Base-by-base conservation (phyloP, 1,284 basidiomycete genomes). In the Flammula alnicola region DNA sequence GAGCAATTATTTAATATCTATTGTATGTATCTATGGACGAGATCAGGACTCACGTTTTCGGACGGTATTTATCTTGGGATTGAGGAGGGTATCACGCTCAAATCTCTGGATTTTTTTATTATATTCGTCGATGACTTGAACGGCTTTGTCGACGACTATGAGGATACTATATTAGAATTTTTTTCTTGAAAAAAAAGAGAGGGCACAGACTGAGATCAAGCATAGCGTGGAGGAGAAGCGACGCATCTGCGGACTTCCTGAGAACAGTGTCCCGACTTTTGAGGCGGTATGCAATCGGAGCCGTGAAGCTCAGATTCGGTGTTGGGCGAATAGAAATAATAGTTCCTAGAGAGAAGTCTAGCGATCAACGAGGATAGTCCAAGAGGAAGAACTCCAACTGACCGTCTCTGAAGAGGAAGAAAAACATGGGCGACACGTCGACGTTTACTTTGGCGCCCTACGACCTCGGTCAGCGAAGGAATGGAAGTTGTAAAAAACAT, bases 371-470 rank as follows among this genome's bases (percentile, higher is more conserved):
- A 19, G 17, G 23, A 35, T 26, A 31, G 3, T 51, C 12, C 29
- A 49, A 39, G n/a, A 29, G 14, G 11, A 26, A 27, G 16, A 27
- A 54, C 66, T 44, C 58, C 5, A 75, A 81, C 64, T 78, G n/a
- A 79, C 83, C 84, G 58, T 87, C 81, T 48, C 82, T 71, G 58
- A 81, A 74, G 20, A 88, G 68, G 67, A 87, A 86, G 38, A 87
- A 75, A 63, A 76, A 86, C 71, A 86, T 75, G 1, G 84, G 81
- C 11, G 75, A 70, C 16, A 83, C 73, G 43, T 76, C 73, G 31
- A 87, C 83, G 39, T 79, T 71, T 1, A 88, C 79, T 48, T 83
- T 73, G 20, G 82, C 79, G 6, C 76, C 81, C 64, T 79, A 30
- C n/a, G n/a, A n/a, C n/a, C n/a, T n/a, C n/a, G n/a, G n/a, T n/a